Evolutionary conservation across 2,329 filamentous ascomycete species (phyloP), one percentile per base, ranked within the genome.

Genomic region (Alternaria brassicae): DNA sequence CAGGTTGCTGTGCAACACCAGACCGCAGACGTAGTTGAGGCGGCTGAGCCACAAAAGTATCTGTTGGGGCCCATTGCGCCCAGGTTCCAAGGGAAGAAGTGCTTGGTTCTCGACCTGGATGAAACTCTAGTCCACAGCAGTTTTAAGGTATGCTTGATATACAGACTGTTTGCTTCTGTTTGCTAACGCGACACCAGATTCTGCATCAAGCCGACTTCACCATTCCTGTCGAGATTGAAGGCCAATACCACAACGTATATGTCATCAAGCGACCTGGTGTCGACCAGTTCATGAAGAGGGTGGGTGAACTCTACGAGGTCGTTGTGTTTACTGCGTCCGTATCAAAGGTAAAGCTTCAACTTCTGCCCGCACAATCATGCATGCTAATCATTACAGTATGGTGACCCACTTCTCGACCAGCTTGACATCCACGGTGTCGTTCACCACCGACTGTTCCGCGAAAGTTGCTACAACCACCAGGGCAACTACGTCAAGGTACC

Each of bases 211-310:
- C 95, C 58, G 95, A 99, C 79, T 98, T 99, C 76, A 99, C 95
- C 6, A 98, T 99, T 75, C 95, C 95, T 0, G 95, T 99, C 28
- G 95, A 99, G 75, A 99, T 99, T 65, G 95, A 99, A 82, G 95
- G 95, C 56, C 96, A 97, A 78, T 98, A 96, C 76, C 95, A 99
- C 81, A 99, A 99, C 73, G 96, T 99, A 54, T 99, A 99, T 77
- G 95, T 99, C 66, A 99, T 99, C 78, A 99, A 99, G 82, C 88
- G 95, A 72, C 95, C 95, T n/a, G 95, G 95, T 53, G 95, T 99
- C 19, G 95, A 99, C 76, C 90, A 96, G 66, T 99, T 99, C 80
- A 97, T 99, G 92, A 98, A 98, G 84, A 86, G 95, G 60, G 93
- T 99, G 34, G 95, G 95, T 49, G 95, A 99, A 80, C 84, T 99